A percentile compares a stretch with the other conserved stretches of the same genome.
Evolutionary conservation across 2,329 filamentous ascomycete species (phyloP).

Genomic region (Aspergillus floridensis): DNA sequence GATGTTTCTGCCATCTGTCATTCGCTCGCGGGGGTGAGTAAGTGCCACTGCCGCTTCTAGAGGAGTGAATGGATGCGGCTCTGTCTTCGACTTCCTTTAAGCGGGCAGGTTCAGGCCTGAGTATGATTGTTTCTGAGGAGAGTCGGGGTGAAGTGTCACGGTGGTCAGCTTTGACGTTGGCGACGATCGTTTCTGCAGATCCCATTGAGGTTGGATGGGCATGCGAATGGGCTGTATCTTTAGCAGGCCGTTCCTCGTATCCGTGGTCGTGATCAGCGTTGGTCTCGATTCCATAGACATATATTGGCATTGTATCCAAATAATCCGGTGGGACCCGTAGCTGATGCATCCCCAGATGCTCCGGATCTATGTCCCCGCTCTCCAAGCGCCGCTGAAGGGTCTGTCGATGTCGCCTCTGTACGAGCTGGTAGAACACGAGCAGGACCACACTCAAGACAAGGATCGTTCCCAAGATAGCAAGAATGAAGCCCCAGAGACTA

Average conservation of each 20-base stretch:
- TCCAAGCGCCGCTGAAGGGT: constrained; percentile 68
- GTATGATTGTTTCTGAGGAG: neutral
- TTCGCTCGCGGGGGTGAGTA: neutral
- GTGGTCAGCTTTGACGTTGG: neutral
- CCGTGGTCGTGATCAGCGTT: neutral
- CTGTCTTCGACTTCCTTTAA: neutral
- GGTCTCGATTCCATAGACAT: constrained; percentile 59
- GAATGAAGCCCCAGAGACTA: constrained; percentile 75
- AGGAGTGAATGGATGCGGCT: neutral
- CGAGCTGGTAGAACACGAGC: constrained; percentile 70
- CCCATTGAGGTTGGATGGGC: neutral
- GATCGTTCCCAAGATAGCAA: constrained; percentile 79
- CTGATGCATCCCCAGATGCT: constrained; percentile 79
- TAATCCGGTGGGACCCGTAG: constrained; percentile 71
- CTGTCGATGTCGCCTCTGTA: constrained; percentile 69
- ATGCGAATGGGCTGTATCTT: neutral
- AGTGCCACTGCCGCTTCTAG: neutral
- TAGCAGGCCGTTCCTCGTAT: neutral
- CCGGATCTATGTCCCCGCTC: constrained; percentile 78
- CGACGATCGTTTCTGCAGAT: neutral
- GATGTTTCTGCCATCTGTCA: constrained; percentile 16
- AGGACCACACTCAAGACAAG: constrained; percentile 62
- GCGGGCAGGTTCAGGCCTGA: neutral
- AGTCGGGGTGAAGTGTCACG: neutral
- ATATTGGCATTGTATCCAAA: constrained; percentile 73